These are phyloP conservation scores for Dryas integrifolia DNA, from an alignment of 331 rosid genomes.

Conservation along the genomic window DNA sequence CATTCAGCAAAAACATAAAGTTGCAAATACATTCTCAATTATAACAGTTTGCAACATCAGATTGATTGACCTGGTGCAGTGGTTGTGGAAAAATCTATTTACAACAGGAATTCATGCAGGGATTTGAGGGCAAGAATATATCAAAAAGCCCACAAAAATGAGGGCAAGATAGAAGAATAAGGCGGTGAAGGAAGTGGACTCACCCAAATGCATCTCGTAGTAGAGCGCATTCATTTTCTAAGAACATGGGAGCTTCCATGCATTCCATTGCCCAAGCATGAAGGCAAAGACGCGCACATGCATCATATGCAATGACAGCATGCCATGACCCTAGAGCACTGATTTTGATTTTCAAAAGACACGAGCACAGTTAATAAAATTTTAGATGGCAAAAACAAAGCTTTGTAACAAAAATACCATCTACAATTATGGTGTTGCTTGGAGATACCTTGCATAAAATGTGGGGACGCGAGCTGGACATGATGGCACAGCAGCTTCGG, in stretches of 20 bases:
- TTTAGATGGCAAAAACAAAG: not conserved
- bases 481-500: constrained; percentile 63
- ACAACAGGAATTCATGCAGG: not conserved
- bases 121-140: not conserved
- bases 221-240: constrained; percentile 86
- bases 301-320: constrained; percentile 86
- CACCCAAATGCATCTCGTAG: constrained; percentile 88
- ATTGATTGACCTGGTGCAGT: not conserved
- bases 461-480: constrained; percentile 78
- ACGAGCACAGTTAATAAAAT: constrained; percentile 21
- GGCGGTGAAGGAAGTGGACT: constrained; percentile 32
- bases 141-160: not conserved
- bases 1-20: constrained; percentile 5
- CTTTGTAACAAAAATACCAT: constrained; percentile 18
- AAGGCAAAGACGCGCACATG: constrained; percentile 94
- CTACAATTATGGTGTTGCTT: constrained; percentile 3
- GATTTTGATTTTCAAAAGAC: constrained; percentile 35
- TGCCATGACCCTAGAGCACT: constrained; percentile 97
- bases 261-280: constrained; percentile 99
- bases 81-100: not conserved
- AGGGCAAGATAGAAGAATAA: constrained; percentile 3
- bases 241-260: constrained; percentile 96
- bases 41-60: not conserved
- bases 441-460: constrained; percentile 81
- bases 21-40: not conserved